Percentiles rank a stretch among this genome's conserved stretches.
Conservation (phyloP, 225 moss, liverwort and hornwort species). For the Anthoceros angustus region DNA sequence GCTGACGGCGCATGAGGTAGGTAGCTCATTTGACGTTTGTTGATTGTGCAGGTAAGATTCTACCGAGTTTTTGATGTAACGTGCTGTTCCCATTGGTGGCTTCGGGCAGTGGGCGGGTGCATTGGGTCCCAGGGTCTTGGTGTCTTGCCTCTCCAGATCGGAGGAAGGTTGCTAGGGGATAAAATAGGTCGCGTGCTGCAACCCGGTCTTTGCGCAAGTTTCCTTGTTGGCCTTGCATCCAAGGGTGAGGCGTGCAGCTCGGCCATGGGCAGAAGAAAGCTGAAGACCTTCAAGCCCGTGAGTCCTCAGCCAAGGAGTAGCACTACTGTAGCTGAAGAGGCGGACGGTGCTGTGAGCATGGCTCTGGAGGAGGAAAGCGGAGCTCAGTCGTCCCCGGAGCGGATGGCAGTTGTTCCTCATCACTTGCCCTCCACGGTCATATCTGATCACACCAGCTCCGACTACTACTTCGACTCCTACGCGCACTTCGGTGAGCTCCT, state of each 20-base stretch:
- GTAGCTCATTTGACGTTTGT: too few relatives aligned
- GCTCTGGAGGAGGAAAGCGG: neutral
- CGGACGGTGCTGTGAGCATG: neutral
- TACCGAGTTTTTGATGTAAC: too few relatives aligned
- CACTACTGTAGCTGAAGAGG: neutral
- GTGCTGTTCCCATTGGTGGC: too few relatives aligned
- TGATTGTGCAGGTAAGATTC: too few relatives aligned
- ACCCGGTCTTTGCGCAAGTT: too few relatives aligned
- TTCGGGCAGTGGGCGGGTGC: too few relatives aligned
- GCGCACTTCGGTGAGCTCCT: slow-evolving; percentile 69
- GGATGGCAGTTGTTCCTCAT: neutral
- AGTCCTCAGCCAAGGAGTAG: neutral
- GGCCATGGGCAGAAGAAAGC: neutral
- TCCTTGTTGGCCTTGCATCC: neutral
- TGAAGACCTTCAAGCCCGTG: neutral
- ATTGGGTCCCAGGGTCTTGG: too few relatives aligned
- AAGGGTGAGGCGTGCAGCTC: neutral
- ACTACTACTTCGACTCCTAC: slow-evolving; percentile 96
- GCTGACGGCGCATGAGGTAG: too few relatives aligned
- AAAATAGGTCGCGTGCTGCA: too few relatives aligned
- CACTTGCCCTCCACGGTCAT: neutral
- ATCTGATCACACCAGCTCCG: slow-evolving; percentile 73
- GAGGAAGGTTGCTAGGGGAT: too few relatives aligned
- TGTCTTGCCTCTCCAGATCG: too few relatives aligned
- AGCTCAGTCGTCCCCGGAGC: neutral